These are phyloP conservation scores for Capsella bursapastoris DNA, from an alignment of 345 rosid species.

Conservation along the genomic window DNA sequence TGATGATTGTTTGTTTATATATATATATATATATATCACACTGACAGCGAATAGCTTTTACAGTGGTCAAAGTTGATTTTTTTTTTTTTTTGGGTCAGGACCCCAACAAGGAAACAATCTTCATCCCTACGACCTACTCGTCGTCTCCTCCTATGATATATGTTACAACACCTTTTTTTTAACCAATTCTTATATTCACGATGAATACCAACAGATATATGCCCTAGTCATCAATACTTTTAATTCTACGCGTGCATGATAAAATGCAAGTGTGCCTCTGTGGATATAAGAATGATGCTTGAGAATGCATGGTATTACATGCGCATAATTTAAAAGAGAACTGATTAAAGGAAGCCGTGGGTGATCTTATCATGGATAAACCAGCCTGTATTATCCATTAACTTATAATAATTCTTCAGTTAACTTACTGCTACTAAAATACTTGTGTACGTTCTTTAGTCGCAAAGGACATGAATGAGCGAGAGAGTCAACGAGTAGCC, in stretches of 20 bases:
- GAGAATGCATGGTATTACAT: slow-evolving; percentile 36
- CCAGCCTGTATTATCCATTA: slow-evolving; percentile 19
- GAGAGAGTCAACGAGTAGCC: slow-evolving; percentile 21
- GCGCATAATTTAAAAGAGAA: slow-evolving; percentile 25
- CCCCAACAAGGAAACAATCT: slow-evolving; percentile 38
- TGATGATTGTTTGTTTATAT: slow-evolving; percentile 17
- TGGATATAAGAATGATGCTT: slow-evolving; percentile 34
- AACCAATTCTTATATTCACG: too few relatives aligned
- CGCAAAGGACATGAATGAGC: not conserved
- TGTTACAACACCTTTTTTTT: not conserved
- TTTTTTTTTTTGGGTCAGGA: slow-evolving; percentile 3
- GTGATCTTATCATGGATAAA: slow-evolving; percentile 1
- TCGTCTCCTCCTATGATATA: slow-evolving; percentile 25
- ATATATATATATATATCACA: not conserved
- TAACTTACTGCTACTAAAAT: not conserved
- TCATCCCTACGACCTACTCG: slow-evolving; percentile 27
- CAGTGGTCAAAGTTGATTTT: slow-evolving; percentile 30
- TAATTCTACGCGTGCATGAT: slow-evolving; percentile 4
- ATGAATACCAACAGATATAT: too few relatives aligned
- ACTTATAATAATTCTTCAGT: not conserved
- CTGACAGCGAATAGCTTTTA: slow-evolving; percentile 28
- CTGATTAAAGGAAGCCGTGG: not conserved
- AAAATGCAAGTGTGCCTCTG: slow-evolving; percentile 23
- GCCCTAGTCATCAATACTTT: too few relatives aligned
- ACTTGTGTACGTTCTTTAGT: not conserved